Conservation (phyloP, 2,329 filamentous ascomycete genomes). For the Colletotrichum trifolii region DNA sequence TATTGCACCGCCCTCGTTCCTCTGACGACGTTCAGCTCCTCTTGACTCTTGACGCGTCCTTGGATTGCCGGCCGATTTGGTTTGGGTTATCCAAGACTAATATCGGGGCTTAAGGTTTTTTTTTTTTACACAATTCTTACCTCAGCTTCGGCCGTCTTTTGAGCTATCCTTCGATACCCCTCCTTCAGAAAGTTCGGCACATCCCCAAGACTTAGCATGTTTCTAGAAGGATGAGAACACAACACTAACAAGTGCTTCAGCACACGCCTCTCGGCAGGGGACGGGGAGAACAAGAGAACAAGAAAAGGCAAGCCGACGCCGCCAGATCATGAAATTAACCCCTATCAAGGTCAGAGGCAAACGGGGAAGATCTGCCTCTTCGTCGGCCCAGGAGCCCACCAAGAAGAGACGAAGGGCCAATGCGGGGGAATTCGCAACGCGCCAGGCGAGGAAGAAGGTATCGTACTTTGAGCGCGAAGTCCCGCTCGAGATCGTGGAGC, state of each 20-base stretch:
- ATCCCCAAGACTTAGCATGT: background rate
- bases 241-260: constrained; percentile 3
- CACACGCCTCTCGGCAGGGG: constrained; percentile 1
- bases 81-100: background rate
- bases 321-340: constrained; percentile 58
- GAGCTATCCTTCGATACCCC: constrained; percentile 11
- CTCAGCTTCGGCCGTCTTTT: constrained; percentile 19
- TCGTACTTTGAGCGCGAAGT: constrained; percentile 48
- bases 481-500: constrained; percentile 65
- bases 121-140: constrained; percentile 30
- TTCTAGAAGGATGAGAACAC: background rate
- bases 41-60: background rate
- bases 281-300: background rate
- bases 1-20: too few species aligned
- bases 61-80: constrained; percentile 7
- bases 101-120: constrained; percentile 20
- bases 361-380: constrained; percentile 42
- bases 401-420: background rate
- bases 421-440: constrained; percentile 11
- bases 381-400: constrained; percentile 2
- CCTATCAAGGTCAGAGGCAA: constrained; percentile 62
- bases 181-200: constrained; percentile 10
- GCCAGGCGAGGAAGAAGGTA: constrained; percentile 14
- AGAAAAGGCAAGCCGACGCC: background rate
- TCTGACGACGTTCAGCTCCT: background rate